phyloP scores from a whole-genome alignment of 2,329 filamentous ascomycete species.

The Botryotinia globosa region DNA sequence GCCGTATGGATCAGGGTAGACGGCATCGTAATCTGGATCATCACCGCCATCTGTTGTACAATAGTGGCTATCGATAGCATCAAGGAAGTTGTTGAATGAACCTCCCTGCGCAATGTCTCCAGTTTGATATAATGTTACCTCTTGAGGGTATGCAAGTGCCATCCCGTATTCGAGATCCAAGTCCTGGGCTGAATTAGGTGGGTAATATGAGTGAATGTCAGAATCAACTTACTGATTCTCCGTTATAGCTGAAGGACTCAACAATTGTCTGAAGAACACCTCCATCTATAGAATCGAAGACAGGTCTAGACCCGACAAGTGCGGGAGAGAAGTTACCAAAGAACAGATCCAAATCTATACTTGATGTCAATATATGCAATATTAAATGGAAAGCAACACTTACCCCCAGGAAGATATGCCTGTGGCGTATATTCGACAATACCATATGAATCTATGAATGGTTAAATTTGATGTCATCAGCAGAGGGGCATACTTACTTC shows the following conservation, averaged over 20 bases:
- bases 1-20: slow-evolving; percentile 37
- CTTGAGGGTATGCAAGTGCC: slow-evolving; percentile 52
- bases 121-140: slow-evolving; percentile 41
- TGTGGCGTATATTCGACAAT: slow-evolving; percentile 50
- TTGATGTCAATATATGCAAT: neutral
- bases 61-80: slow-evolving; percentile 45
- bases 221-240: slow-evolving; percentile 43
- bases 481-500: slow-evolving; percentile 18
- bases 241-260: slow-evolving; percentile 42
- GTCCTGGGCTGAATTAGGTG: slow-evolving; percentile 30
- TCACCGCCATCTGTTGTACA: slow-evolving; percentile 41
- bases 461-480: neutral
- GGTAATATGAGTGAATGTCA: neutral
- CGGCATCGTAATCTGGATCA: slow-evolving; percentile 39
- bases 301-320: slow-evolving; percentile 46
- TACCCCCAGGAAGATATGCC: slow-evolving; percentile 47
- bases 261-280: slow-evolving; percentile 44
- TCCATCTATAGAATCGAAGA: slow-evolving; percentile 47
- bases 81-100: slow-evolving; percentile 33
- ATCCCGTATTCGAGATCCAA: slow-evolving; percentile 56
- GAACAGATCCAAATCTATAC: slow-evolving; percentile 45
- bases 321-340: slow-evolving; percentile 45
- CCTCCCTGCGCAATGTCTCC: slow-evolving; percentile 35
- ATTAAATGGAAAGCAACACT: neutral
- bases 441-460: slow-evolving; percentile 44